These are phyloP conservation scores for Azolla pinnata DNA, from an alignment of 75 land plant species.

Conservation along the genomic window DNA sequence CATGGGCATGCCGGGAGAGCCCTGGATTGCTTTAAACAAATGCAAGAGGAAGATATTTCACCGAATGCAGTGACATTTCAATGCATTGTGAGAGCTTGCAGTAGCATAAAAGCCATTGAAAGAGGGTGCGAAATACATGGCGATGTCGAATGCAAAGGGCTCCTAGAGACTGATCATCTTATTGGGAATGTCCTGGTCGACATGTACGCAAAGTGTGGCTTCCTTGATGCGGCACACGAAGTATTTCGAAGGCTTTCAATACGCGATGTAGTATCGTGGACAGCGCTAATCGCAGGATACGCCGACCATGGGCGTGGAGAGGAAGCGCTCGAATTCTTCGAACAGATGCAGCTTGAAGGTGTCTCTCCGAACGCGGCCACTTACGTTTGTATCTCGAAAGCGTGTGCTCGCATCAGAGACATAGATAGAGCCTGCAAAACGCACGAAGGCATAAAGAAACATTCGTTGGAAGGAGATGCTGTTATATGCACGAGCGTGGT, in stretches of 20 bases:
- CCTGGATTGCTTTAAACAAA: slow-evolving; percentile 4
- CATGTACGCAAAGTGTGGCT: slow-evolving; percentile 16
- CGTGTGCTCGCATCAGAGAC: no score
- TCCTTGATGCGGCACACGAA: slow-evolving; percentile 3
- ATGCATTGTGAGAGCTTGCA: slow-evolving; percentile 9
- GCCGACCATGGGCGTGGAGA: slow-evolving; percentile 10
- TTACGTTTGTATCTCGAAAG: no score
- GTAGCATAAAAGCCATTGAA: slow-evolving; percentile 3
- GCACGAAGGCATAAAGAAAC: no score
- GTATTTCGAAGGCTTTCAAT: slow-evolving; percentile 2
- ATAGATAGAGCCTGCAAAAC: no score
- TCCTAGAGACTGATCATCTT: not conserved
- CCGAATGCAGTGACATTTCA: slow-evolving; percentile 6
- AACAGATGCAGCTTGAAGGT: slow-evolving; percentile 15
- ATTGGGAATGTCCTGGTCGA: slow-evolving; percentile 7
- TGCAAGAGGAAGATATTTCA: slow-evolving; percentile 9
- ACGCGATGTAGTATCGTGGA: slow-evolving; percentile 15
- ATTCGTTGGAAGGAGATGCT: no score
- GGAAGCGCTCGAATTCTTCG: slow-evolving; percentile 9
- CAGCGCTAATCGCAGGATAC: slow-evolving; percentile 10
- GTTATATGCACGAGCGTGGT: no score
- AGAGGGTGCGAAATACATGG: slow-evolving; percentile 10
- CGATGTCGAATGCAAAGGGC: not conserved
- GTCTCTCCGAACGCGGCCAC: no score
- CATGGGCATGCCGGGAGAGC: slow-evolving; percentile 48